phyloP scores from a whole-genome alignment of 2,329 filamentous ascomycete species.

The Daldinia sp. region DNA sequence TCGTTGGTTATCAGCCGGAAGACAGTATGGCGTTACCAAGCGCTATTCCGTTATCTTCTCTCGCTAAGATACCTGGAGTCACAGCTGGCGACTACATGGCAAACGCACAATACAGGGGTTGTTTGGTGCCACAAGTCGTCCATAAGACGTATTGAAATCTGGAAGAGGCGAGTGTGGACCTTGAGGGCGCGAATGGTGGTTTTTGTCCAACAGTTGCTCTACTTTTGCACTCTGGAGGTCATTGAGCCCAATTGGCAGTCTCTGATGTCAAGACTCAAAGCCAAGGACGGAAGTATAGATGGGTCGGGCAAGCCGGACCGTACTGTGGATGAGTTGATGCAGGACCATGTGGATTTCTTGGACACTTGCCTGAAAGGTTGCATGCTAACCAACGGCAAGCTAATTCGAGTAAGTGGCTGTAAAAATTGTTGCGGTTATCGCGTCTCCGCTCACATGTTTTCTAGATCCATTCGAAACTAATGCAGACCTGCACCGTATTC shows the following conservation, averaged over 20 bases:
- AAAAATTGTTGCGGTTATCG: constrained; percentile 21
- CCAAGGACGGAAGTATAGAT: constrained; percentile 62
- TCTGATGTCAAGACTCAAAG: constrained; percentile 87
- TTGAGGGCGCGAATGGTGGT: constrained; percentile 93
- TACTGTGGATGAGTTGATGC: constrained; percentile 98
- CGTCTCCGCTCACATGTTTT: constrained; percentile 41
- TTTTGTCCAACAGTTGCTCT: constrained; percentile 95
- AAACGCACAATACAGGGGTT: constrained; percentile 83
- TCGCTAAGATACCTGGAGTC: constrained; percentile 91
- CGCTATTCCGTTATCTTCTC: constrained; percentile 93
- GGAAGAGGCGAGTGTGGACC: constrained; percentile 94
- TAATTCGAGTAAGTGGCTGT: constrained; percentile 76
- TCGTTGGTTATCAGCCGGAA: constrained; percentile 96
- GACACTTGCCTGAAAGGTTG: constrained; percentile 98
- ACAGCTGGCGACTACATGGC: constrained; percentile 88
- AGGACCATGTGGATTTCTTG: constrained; percentile 97
- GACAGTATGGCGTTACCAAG: constrained; percentile 95
- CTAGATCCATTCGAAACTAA: constrained; percentile 96
- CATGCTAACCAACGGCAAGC: constrained; percentile 97
- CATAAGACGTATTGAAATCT: constrained; percentile 81
- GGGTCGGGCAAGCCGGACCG: constrained; percentile 60
- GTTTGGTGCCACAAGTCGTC: constrained; percentile 87
- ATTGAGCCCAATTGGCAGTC: constrained; percentile 98
- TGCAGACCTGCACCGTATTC: constrained; percentile 95
- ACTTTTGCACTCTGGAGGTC: constrained; percentile 96